These are phyloP conservation scores for Gentiana dahurica DNA, from an alignment of 257 asterid genomes.

Conservation along the genomic window DNA sequence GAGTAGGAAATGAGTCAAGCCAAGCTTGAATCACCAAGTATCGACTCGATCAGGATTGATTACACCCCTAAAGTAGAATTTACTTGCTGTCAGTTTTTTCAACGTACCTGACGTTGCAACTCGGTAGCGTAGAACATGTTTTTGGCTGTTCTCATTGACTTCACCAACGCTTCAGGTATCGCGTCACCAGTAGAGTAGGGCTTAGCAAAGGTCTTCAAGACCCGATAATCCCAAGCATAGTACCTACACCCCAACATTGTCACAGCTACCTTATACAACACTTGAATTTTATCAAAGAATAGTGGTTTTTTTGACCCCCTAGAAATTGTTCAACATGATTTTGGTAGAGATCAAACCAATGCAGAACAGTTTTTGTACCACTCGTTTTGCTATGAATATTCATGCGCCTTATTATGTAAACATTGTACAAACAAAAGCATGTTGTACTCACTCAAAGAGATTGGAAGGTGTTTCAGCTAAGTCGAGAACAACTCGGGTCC, in stretches of 20 bases:
- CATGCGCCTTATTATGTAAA: background rate
- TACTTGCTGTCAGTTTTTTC: background rate
- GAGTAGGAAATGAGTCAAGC: too few relatives aligned
- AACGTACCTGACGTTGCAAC: constrained; percentile 85
- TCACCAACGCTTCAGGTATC: constrained; percentile 75
- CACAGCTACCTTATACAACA: constrained; percentile 1
- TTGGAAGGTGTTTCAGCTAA: constrained; percentile 97
- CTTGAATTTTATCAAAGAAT: background rate
- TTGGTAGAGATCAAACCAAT: constrained; percentile 4
- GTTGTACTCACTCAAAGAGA: constrained; percentile 75
- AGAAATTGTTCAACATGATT: background rate
- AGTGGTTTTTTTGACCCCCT: background rate
- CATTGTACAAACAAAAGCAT: constrained; percentile 1
- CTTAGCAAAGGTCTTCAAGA: constrained; percentile 65
- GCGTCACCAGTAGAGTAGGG: constrained; percentile 77
- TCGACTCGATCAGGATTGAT: constrained; percentile 3
- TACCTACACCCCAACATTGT: constrained; percentile 29
- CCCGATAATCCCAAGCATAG: constrained; percentile 87
- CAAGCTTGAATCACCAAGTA: background rate
- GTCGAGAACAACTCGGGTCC: constrained; percentile 82
- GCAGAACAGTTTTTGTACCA: background rate
- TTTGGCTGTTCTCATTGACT: constrained; percentile 64
- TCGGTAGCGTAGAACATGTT: constrained; percentile 89
- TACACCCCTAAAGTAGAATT: background rate
- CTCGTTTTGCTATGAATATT: constrained; percentile 1